Base-by-base conservation (phyloP, 306 rosid genomes). In the Quercus gilva region DNA sequence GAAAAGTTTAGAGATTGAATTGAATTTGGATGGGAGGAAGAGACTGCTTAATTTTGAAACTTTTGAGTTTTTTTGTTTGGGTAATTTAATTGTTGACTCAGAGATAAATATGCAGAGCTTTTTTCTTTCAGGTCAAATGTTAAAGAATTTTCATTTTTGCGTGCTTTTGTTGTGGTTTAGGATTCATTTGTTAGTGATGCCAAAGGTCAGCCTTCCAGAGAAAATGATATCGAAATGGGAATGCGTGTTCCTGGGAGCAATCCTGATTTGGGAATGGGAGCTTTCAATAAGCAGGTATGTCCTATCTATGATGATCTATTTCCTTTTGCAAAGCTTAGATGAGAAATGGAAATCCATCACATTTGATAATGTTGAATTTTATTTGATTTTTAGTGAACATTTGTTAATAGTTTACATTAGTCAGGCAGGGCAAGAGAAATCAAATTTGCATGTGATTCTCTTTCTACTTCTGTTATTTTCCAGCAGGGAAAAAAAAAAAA, bases 221-320 rank as follows among this genome's bases (percentile, higher is more conserved):
- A 81, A 84, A 77, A 73, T 79, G 99, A 94, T 84, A 80, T 94
- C 29, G 99, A 94, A 85, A 92, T 91, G 97, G 99, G 97, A 80
- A 87, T 81, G 60, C 96, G 79, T 69, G 81, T 67, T 70, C 84
- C 85, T 0, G 82, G 74, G 33, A 85, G 84, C 84, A 79, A 81
- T 75, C 74, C 87, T 49, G 92, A 90, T 81, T 35, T 84, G 69
- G 98, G 94, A 76, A 90, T 90, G 97, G 94, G 87, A 35, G 76
- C 87, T 76, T 94, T 94, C 83, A 91, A 94, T 84, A 94, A 91
- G 83, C 95, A 94, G 98, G 98, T 94, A 33, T 74, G 56, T 81
- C 49, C 74, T 76, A 78, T 21, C 23, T 80, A 57, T 45, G 55
- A 26, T 65, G 7, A 60, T 73, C 73, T 18, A 5, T 57, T 53